Percentiles rank a stretch among this genome's conserved stretches.
Conservation (phyloP, 2,329 filamentous ascomycete species). For the Rugonectria rugulosa region DNA sequence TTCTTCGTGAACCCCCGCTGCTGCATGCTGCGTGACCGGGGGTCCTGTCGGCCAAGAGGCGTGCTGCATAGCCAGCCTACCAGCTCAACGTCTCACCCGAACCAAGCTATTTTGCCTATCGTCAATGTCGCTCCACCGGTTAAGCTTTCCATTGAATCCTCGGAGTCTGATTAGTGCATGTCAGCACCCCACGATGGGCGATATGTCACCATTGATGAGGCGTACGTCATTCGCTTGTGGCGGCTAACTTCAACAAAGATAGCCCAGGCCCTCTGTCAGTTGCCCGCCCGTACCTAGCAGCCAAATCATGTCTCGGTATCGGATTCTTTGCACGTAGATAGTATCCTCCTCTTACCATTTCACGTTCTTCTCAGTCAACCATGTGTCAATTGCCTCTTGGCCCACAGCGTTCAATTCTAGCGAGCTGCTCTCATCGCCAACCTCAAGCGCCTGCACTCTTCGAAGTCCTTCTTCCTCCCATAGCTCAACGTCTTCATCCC, state of each 20-base stretch:
- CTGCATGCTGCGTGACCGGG: no score
- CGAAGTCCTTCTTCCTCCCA: conserved; percentile 45
- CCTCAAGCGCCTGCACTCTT: conserved; percentile 49
- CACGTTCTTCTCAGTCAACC: conserved; percentile 39
- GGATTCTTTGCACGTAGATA: not conserved
- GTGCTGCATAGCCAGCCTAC: not conserved
- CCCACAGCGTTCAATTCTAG: conserved; percentile 40
- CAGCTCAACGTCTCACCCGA: conserved; percentile 2
- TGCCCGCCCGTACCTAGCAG: no score
- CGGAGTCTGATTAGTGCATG: conserved; percentile 25
- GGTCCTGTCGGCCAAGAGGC: no score
- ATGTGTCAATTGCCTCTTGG: conserved; percentile 38
- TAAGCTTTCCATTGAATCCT: conserved; percentile 33
- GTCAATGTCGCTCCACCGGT: conserved; percentile 26
- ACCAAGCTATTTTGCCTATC: no score
- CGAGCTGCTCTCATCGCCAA: conserved; percentile 42
- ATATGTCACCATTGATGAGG: not conserved
- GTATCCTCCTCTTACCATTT: not conserved
- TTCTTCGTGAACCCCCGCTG: no score
- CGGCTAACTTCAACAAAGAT: no score
- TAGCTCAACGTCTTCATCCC: conserved; percentile 50
- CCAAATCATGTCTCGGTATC: conserved; percentile 1
- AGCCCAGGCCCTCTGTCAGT: no score
- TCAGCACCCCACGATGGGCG: conserved; percentile 14
- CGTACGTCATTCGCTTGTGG: conserved; percentile 2